Conservation (phyloP, 2,329 filamentous ascomycete species). For the Diaporthe eres region DNA sequence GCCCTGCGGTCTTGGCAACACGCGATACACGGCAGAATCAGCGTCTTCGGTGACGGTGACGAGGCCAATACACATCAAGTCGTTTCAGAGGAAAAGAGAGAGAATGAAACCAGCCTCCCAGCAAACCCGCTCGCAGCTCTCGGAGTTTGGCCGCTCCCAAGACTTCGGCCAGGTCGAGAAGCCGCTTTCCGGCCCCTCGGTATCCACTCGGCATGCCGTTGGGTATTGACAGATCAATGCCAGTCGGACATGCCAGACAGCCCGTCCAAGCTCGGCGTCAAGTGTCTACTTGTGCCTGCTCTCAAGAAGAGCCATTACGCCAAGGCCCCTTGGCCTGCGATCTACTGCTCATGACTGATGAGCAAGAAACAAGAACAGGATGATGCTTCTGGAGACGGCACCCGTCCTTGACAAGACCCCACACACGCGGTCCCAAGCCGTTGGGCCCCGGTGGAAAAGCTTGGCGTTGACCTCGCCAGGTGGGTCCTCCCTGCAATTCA, state of each 20-base stretch:
- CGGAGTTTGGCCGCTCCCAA: slow-evolving; percentile 34
- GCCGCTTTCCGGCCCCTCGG: slow-evolving; percentile 24
- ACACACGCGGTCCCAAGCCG: slow-evolving; percentile 15
- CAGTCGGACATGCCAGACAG: neutral
- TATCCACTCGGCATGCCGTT: slow-evolving; percentile 27
- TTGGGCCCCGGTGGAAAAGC: slow-evolving; percentile 7
- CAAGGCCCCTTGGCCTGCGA: slow-evolving; percentile 18
- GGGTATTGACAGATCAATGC: slow-evolving; percentile 1
- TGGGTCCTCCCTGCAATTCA: slow-evolving; percentile 26
- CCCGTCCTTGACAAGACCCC: neutral
- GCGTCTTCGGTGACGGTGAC: no score
- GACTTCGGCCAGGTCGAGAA: slow-evolving; percentile 30
- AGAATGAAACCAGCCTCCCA: neutral
- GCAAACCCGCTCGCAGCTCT: neutral
- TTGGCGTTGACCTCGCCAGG: slow-evolving; percentile 25
- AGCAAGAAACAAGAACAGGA: neutral
- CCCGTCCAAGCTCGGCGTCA: neutral
- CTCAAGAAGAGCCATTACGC: neutral
- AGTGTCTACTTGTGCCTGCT: neutral
- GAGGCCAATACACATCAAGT: neutral
- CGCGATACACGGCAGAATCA: slow-evolving; percentile 3
- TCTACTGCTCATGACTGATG: slow-evolving; percentile 27
- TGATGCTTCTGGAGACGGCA: neutral
- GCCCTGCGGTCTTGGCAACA: slow-evolving; percentile 24
- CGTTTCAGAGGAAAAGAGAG: neutral